Base-by-base conservation (phyloP, 352 stramenopile species). In the Phytophthora macrochlamydospora region DNA sequence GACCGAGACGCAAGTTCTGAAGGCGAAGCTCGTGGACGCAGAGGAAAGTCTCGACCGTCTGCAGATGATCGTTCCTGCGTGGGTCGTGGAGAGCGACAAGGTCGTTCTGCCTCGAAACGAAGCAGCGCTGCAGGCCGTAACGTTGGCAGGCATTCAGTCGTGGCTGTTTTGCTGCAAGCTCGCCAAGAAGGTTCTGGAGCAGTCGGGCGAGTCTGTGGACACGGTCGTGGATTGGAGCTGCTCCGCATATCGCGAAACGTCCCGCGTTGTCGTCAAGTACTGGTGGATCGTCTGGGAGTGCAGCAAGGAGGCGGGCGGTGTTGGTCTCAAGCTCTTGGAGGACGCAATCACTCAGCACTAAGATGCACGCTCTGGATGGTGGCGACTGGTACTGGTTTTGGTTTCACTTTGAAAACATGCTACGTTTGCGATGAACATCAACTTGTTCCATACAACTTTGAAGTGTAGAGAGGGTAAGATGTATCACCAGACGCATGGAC, bases 1-100 rank as follows among this genome's bases (percentile, higher is more conserved):
- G 9, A 68, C 65, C 0, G 65, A 71, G 28, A 73, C 60, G 14
- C 64, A 77, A 24, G 69, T 73, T 29, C 46, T 77, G n/a, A 30
- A 48, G 29, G 64, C 69, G 0, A 69, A 74, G 35, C 35, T 74
- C 11, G 59, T 52, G 49, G 69, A 77, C 12, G 56, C 61, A n/a
- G 59, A 67, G 7, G 65, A 77, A 30, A 59, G 11, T 46, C 53
- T 77, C 46, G 51, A 74, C 11, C 62, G 33, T 33, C 57, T 75
- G 32, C 68, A 69, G n/a, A n/a, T 53, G 12, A 72, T 75, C 48
- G 24, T 75, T 18, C 68, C 63, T 9, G 54, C 49, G 9, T 72
- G 63, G 62, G 63, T 72, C 12, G n/a, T 75, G 29, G 30, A 59
- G 0, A 11, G 31, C 33, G 42, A 2, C 2, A 30, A 56, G 14